Conservation (phyloP, 2,329 filamentous ascomycete genomes). For the Apiospora malaysiana region DNA sequence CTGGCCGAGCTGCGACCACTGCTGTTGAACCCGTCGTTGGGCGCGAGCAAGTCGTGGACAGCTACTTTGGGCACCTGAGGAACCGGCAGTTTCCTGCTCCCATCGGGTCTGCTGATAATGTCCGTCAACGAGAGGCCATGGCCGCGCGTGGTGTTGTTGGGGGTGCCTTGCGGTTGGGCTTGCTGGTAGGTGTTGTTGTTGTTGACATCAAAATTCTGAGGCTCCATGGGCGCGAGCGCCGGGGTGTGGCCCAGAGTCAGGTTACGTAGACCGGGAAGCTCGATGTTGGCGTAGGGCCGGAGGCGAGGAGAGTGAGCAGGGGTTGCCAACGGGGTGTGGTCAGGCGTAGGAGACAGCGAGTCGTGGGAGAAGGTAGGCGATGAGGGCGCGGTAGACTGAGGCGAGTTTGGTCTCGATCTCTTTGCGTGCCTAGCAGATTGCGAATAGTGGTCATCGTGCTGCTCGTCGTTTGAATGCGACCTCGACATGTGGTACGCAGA, state of each 20-base stretch:
- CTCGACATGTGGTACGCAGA: conserved; percentile 95
- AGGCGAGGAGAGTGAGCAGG: conserved; percentile 94
- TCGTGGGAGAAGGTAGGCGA: conserved; percentile 97
- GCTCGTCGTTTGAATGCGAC: conserved; percentile 82
- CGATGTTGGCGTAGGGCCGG: conserved; percentile 73
- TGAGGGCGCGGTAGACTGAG: conserved; percentile 92
- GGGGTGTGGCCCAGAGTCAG: conserved; percentile 61
- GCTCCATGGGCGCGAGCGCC: conserved; percentile 64
- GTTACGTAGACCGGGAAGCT: conserved; percentile 83
- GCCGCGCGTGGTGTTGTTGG: conserved; percentile 57
- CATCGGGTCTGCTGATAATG: conserved; percentile 89
- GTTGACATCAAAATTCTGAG: conserved; percentile 53
- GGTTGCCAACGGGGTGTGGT: conserved; percentile 97
- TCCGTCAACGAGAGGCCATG: conserved; percentile 82
- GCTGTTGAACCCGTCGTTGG: conserved; percentile 67
- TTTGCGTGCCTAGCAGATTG: conserved; percentile 76
- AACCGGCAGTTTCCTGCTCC: conserved; percentile 86
- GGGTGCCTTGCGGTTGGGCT: conserved; percentile 57
- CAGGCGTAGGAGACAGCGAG: conserved; percentile 91
- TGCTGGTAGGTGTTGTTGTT: conserved; percentile 41
- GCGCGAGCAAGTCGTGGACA: conserved; percentile 81
- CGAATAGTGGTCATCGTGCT: conserved; percentile 76
- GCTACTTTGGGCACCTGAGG: conserved; percentile 90
- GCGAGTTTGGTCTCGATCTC: conserved; percentile 89
- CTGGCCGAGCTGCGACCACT: conserved; percentile 80